A percentile compares a stretch with the other conserved stretches of the same genome.
phyloP scores from a whole-genome alignment of 2,329 filamentous ascomycete species.

The Alternaria novae-zelandiae region DNA sequence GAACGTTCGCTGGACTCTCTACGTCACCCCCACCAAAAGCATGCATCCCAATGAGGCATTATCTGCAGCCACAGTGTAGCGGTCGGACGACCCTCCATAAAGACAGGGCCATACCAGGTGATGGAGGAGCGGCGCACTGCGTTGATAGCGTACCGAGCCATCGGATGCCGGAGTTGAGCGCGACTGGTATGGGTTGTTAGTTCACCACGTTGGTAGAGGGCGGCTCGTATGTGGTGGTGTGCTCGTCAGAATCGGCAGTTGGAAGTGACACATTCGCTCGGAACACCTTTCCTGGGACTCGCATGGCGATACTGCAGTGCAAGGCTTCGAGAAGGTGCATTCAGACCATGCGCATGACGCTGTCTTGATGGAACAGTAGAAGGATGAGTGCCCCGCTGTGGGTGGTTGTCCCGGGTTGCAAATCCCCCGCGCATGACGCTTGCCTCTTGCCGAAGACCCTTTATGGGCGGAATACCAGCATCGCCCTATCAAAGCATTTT shows the following conservation, averaged over 20 bases:
- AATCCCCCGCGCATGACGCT: conserved; percentile 11
- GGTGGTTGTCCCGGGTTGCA: not conserved
- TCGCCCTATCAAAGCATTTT: not conserved
- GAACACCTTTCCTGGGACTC: not conserved
- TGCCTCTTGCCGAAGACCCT: conserved; percentile 8
- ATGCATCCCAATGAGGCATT: not conserved
- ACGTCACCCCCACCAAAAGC: not conserved
- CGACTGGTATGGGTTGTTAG: conserved; percentile 3
- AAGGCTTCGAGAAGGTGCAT: not conserved
- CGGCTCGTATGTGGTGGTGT: not conserved
- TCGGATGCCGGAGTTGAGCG: conserved; percentile 19
- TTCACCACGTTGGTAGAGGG: not conserved
- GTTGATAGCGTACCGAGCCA: conserved; percentile 10
- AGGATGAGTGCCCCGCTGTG: conserved; percentile 6
- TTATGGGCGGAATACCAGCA: not conserved
- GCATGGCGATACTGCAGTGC: not conserved
- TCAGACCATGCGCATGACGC: not conserved
- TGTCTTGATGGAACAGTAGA: not conserved
- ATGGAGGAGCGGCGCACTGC: conserved; percentile 1
- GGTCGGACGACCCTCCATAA: not conserved
- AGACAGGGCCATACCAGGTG: not conserved
- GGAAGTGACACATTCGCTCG: not conserved
- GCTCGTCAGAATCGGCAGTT: conserved; percentile 7
- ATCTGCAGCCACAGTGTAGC: conserved; percentile 8
- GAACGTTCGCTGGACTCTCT: not conserved